These are phyloP conservation scores for Yamadazyma sp. DNA, from an alignment of 1,139 yeast genomes.

Conservation along the genomic window DNA sequence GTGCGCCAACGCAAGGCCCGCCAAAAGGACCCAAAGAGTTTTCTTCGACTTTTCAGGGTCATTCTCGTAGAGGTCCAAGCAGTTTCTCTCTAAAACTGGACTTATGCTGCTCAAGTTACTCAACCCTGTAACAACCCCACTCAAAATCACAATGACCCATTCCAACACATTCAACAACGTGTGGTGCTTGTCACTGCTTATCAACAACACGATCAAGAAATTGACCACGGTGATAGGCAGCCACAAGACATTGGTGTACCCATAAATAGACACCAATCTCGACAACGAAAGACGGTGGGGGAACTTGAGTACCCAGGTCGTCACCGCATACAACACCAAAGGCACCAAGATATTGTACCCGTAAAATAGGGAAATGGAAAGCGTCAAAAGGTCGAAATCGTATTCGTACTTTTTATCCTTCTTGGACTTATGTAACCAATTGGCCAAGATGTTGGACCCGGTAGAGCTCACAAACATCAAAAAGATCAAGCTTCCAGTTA, in stretches of 20 bases:
- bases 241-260: conserved; percentile 80
- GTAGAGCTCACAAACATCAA: conserved; percentile 75
- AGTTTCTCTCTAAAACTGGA: conserved; percentile 39
- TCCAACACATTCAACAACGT: conserved; percentile 36
- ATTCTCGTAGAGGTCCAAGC: conserved; percentile 29
- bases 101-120: conserved; percentile 46
- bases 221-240: conserved; percentile 69
- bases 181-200: conserved; percentile 37
- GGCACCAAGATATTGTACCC: conserved; percentile 75
- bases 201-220: conserved; percentile 46
- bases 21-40: conserved; percentile 22
- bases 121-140: conserved; percentile 50
- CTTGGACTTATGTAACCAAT: conserved; percentile 45
- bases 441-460: conserved; percentile 39
- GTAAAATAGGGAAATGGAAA: conserved; percentile 66
- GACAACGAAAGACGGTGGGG: conserved; percentile 41
- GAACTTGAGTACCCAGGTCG: conserved; percentile 46
- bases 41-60: conserved; percentile 22
- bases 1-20: conserved; percentile 37
- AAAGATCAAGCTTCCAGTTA: conserved; percentile 74
- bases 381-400: conserved; percentile 60
- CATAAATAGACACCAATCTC: conserved; percentile 61
- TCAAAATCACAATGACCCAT: conserved; percentile 48
- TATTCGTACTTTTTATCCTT: conserved; percentile 51
- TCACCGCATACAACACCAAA: conserved; percentile 44